Base-by-base conservation (phyloP, 2,329 filamentous ascomycete genomes). In the Huntiella savannae region DNA sequence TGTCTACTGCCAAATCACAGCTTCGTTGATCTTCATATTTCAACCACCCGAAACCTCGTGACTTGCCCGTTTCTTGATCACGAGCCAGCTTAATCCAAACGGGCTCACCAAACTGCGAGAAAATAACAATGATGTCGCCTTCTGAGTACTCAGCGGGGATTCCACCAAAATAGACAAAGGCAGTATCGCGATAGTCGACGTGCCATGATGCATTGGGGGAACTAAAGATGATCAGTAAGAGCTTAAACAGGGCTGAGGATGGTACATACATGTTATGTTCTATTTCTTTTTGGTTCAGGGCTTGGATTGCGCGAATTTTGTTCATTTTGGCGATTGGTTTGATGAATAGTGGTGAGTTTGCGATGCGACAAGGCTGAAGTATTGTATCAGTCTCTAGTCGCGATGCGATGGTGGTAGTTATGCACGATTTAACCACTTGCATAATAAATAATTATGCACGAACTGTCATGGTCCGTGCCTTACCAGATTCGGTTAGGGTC, bases 11-110 rank as follows among this genome's bases (percentile, higher is more conserved):
- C 37, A 98, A 66, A 62, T 96, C 88, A 51, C 84, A 92, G 63
- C 87, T 95, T 54, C 88, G 73, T 66, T 98, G 91, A 62, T 98
- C 88, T 60, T 98, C 91, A 62, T 96, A 98, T 59, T 98, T 98
- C 49, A 98, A 71, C 71, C 92, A 98, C 2, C 82, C 86, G 58
- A 96, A 98, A 0, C 91, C 91, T 53, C 81, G 82, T 51, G 83
- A 92, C 63, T 94, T 95, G 51, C 91, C 91, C 0, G 87, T 92
- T 59, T 96, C 92, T 59, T 91, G 91, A 68, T 98, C 91, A 57
- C 91, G 84, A 41, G 81, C 78, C 10, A 98, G 75, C 56, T 95
- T 92, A 49, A 98, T 71, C 63, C 88, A 92, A 3, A 87, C 83
- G 2, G 92, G 92, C 59, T 96, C 88, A 55, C 91, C 91, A 58